phyloP scores from a whole-genome alignment of 805 yeast genomes.

The Blastobotrys terrestris region DNA sequence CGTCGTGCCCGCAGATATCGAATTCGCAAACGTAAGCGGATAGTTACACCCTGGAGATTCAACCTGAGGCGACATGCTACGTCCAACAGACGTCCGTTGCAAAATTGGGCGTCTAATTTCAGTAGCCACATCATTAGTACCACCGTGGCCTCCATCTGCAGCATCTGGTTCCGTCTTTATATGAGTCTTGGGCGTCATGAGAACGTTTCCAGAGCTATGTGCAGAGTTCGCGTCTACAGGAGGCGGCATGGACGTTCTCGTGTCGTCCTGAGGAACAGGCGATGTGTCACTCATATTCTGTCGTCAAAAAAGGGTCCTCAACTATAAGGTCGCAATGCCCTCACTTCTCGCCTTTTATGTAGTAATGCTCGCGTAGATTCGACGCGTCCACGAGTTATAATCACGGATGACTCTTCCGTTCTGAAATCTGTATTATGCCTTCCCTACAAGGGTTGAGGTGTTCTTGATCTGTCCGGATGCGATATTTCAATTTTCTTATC shows the following conservation, averaged over 20 bases:
- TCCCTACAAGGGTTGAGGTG: not conserved
- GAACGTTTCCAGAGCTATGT: not conserved
- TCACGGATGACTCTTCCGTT: not conserved
- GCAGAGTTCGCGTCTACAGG: not conserved
- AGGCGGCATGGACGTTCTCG: not conserved
- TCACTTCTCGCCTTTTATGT: not conserved
- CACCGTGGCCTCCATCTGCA: not conserved
- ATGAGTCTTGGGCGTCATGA: not conserved
- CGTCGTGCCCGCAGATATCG: not conserved
- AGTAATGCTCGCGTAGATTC: not conserved
- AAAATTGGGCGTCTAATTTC: not conserved
- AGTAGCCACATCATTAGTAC: not conserved
- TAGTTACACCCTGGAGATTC: constrained; percentile 2
- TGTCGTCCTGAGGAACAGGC: not conserved
- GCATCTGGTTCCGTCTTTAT: not conserved
- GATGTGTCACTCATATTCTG: not conserved
- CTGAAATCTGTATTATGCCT: not conserved
- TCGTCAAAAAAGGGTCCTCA: not conserved
- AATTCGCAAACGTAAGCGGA: constrained; percentile 21
- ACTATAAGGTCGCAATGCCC: not conserved
- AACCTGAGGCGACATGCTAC: not conserved
- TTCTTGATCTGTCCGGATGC: not conserved
- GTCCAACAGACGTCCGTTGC: not conserved
- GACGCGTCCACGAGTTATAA: not conserved
- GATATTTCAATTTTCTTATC: not conserved